phyloP scores from a whole-genome alignment of 2,329 filamentous ascomycete genomes.

The Diaporthe vaccinii region DNA sequence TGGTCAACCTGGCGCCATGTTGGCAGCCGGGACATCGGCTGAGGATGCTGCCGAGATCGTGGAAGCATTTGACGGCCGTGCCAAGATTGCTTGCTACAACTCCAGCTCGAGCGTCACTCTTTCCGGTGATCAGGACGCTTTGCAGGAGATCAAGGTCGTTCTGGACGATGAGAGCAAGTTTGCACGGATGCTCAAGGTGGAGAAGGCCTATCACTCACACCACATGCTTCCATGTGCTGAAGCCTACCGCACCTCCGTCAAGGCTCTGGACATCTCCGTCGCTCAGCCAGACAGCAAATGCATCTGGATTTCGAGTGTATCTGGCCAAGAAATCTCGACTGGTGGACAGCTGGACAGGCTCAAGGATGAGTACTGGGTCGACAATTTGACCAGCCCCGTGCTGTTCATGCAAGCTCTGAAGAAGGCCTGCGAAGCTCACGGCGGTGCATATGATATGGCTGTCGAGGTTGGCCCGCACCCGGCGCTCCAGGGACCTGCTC shows the following conservation, averaged over 20 bases:
- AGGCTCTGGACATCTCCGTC: constrained; percentile 42
- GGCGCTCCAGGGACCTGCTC: constrained; percentile 55
- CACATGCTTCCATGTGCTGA: constrained; percentile 54
- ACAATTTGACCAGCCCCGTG: constrained; percentile 44
- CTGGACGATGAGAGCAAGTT: constrained; percentile 51
- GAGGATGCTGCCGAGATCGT: constrained; percentile 41
- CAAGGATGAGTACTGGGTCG: constrained; percentile 41
- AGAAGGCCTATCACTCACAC: constrained; percentile 59
- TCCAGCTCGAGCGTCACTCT: constrained; percentile 46
- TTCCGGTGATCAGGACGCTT: constrained; percentile 46
- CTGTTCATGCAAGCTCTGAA: constrained; percentile 42
- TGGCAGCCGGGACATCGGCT: constrained; percentile 11
- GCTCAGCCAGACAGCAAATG: constrained; percentile 15
- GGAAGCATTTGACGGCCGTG: not conserved
- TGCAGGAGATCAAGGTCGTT: constrained; percentile 48
- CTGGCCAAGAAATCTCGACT: not conserved
- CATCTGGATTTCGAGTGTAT: constrained; percentile 46
- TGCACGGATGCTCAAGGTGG: constrained; percentile 54
- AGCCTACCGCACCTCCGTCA: constrained; percentile 47
- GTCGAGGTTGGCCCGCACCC: constrained; percentile 54
- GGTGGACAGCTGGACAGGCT: not conserved
- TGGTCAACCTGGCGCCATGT: constrained; percentile 8
- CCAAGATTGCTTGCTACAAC: constrained; percentile 4
- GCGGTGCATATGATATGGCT: constrained; percentile 23
- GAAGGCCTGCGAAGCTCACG: not conserved